Conservation (phyloP, 495 filamentous ascomycete genomes). For the Daldinia vernicosa region DNA sequence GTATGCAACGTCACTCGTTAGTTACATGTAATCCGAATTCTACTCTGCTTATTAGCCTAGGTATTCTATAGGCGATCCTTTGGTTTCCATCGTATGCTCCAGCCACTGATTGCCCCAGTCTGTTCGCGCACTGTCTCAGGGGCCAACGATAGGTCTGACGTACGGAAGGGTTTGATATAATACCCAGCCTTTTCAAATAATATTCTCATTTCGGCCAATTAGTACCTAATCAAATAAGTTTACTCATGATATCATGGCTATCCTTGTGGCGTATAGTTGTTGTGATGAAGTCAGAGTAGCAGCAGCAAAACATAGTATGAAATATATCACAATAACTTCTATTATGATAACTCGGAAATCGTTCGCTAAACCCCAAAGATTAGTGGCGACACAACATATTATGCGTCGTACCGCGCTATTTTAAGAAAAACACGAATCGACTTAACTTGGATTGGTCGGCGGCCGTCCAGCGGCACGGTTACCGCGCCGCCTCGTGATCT, state of each 20-base stretch:
- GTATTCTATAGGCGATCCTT: background rate
- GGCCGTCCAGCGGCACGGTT: slow-evolving; percentile 11
- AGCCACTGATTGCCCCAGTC: slow-evolving; percentile 4
- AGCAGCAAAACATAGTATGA: too few relatives aligned
- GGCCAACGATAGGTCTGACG: background rate
- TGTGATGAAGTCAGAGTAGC: too few relatives aligned
- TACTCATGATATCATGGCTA: background rate
- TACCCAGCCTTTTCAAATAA: background rate
- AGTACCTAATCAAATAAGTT: too few relatives aligned
- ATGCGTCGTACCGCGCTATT: slow-evolving; percentile 5
- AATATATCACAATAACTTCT: too few relatives aligned
- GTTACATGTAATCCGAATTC: slow-evolving; percentile 14
- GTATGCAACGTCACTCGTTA: slow-evolving; percentile 26
- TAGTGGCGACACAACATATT: background rate
- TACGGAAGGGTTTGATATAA: background rate
- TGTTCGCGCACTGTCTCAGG: background rate
- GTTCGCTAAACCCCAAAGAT: background rate
- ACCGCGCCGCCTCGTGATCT: slow-evolving; percentile 22
- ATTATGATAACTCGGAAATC: too few relatives aligned
- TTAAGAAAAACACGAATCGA: slow-evolving; percentile 4
- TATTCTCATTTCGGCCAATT: too few relatives aligned
- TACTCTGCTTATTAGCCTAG: background rate
- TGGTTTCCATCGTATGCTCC: background rate
- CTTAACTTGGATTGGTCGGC: slow-evolving; percentile 9
- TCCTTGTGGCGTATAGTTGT: background rate